These are phyloP conservation scores for Boletus rufocinnamomeus DNA, from an alignment of 768 basidiomycete species.

Conservation along the genomic window DNA sequence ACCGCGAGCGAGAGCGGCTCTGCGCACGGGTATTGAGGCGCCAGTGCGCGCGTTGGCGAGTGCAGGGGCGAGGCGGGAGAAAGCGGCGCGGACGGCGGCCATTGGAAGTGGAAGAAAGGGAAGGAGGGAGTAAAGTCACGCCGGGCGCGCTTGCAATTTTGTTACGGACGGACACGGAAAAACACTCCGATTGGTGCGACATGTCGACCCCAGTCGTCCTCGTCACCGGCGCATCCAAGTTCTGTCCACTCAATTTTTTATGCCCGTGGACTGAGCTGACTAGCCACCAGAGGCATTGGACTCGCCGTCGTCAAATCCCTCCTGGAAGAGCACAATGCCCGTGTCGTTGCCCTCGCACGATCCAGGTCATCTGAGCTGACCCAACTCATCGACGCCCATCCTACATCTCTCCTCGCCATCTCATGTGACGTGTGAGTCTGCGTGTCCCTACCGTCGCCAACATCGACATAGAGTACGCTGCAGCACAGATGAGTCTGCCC, in stretches of 20 bases:
- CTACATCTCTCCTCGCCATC: slow-evolving; percentile 48
- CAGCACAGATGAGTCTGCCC: slow-evolving; percentile 61
- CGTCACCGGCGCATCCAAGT: slow-evolving; percentile 88
- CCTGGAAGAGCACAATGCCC: slow-evolving; percentile 58
- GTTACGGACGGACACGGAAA: slow-evolving; percentile 30
- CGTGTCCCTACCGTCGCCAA: background rate
- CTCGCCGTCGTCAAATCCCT: slow-evolving; percentile 74
- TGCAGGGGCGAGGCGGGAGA: slow-evolving; percentile 63
- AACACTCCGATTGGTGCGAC: background rate
- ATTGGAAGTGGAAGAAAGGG: slow-evolving; percentile 40
- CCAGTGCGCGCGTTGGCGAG: slow-evolving; percentile 44
- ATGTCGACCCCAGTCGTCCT: slow-evolving; percentile 60
- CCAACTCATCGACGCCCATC: slow-evolving; percentile 45
- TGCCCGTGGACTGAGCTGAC: slow-evolving; percentile 7
- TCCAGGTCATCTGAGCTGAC: slow-evolving; percentile 64
- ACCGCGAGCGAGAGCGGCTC: slow-evolving; percentile 49
- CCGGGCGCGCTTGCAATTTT: slow-evolving; percentile 17
- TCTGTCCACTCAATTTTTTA: slow-evolving; percentile 1
- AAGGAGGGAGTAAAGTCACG: background rate
- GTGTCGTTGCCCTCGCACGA: slow-evolving; percentile 78
- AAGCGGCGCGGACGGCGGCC: slow-evolving; percentile 57
- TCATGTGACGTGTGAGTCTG: slow-evolving; percentile 76
- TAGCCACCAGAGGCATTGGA: slow-evolving; percentile 64
- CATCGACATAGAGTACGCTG: background rate
- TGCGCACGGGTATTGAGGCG: slow-evolving; percentile 43